Conservation (phyloP, 192 early-diverging fungal species). For the Blastocladiella britannica region DNA sequence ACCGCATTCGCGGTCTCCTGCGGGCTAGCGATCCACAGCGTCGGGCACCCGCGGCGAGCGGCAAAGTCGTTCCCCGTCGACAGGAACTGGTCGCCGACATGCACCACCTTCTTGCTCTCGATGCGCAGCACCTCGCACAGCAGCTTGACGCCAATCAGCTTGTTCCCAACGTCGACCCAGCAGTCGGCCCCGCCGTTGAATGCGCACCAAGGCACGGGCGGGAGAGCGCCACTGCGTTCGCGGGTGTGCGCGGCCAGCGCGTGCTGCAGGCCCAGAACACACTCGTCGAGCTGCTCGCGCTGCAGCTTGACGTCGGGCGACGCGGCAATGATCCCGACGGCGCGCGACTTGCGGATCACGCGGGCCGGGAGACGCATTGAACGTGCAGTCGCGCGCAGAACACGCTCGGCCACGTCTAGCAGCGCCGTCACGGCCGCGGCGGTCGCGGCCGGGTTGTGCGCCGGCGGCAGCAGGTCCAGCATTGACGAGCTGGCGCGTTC, state of each 20-base stretch:
- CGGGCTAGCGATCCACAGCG: background rate
- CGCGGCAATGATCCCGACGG: constrained; percentile 47
- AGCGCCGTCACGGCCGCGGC: constrained; percentile 29
- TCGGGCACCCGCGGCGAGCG: constrained; percentile 24
- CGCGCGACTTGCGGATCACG: constrained; percentile 55
- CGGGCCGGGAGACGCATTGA: constrained; percentile 45
- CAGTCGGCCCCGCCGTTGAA: constrained; percentile 82
- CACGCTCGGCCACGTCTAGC: constrained; percentile 53
- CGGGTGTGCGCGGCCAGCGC: constrained; percentile 24
- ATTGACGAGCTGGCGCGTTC: background rate
- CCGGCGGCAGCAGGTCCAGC: background rate
- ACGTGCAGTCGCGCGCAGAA: constrained; percentile 31
- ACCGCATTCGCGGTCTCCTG: background rate
- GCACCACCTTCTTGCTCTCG: constrained; percentile 39
- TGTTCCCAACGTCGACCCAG: constrained; percentile 89
- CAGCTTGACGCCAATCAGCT: constrained; percentile 73
- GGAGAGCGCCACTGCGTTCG: too few relatives aligned
- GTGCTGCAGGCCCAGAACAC: constrained; percentile 51
- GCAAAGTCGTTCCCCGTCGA: constrained; percentile 80
- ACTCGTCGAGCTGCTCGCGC: constrained; percentile 72
- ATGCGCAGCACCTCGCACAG: constrained; percentile 44
- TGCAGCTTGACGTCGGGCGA: constrained; percentile 25
- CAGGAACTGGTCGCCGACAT: constrained; percentile 82
- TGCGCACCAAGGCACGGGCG: constrained; percentile 73
- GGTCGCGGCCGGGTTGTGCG: constrained; percentile 23